Base-by-base conservation (phyloP, 2,329 filamentous ascomycete species). In the Remersonia thermophila region DNA sequence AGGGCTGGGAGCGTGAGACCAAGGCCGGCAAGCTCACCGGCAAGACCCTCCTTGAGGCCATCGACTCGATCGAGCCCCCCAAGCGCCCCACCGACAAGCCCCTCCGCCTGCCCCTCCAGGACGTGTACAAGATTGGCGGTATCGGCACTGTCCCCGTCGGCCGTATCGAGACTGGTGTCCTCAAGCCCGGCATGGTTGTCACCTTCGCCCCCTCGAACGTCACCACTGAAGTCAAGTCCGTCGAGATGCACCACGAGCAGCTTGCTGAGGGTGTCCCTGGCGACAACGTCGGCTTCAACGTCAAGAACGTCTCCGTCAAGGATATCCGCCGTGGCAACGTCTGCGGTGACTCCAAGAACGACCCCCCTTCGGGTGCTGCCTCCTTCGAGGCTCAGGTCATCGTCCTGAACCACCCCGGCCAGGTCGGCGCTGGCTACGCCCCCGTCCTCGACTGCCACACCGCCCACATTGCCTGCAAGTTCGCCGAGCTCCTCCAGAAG, bases 221-320 rank as follows among this genome's bases (percentile, higher is more conserved):
- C 66, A 96, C 91, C 80, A 96, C 91, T 77, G 91, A 98, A 84
- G 91, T 96, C 80, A 98, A 98, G 86, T 96, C 89, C 69, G 91
- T 98, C 60, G 91, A 98, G 77, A 98, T 98, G 91, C 89, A 95
- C 80, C 89, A 96, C 86, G 85, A 95, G 77, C 87, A 95, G 82
- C 87, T 98, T 56, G 46, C 65, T 51, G 81, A 94, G 78, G 91
- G 91, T 83, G 62, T 83, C 53, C 91, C 91, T 62, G 91, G 91
- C 80, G 91, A 98, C 84, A 98, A 98, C 77, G 91, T 98, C 67
- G 91, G 91, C 59, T 98, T 98, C 87, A 98, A 98, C 84, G 89
- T 98, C 73, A 98, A 98, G 87, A 98, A 98, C 91, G 91, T 98
- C 61, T 96, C 91, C 69, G 91, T 98, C 73, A 98, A 98, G 87